Percentiles rank a stretch among this genome's conserved stretches.
Evolutionary conservation across 176 grass and related monocot species (phyloP).

Genomic region (Dactylis glomerata): DNA sequence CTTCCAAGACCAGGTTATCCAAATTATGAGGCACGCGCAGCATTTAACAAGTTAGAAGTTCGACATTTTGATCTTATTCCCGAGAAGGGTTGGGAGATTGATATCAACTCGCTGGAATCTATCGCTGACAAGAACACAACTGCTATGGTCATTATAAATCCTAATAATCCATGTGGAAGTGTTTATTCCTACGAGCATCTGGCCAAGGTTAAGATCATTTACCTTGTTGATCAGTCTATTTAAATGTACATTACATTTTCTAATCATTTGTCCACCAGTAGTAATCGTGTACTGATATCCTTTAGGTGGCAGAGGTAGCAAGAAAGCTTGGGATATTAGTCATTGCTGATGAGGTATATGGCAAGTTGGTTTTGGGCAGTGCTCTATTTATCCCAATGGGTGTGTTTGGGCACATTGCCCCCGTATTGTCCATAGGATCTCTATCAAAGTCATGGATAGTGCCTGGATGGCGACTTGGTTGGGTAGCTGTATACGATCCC

Average conservation of each 20-base stretch:
- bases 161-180: slow-evolving; percentile 65
- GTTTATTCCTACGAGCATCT: slow-evolving; percentile 53
- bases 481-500: slow-evolving; percentile 47
- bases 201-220: slow-evolving; percentile 23
- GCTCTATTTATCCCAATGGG: slow-evolving; percentile 59
- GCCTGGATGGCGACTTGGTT: slow-evolving; percentile 79
- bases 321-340: slow-evolving; percentile 59
- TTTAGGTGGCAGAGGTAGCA: slow-evolving; percentile 53
- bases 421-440: slow-evolving; percentile 47
- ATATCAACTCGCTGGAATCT: slow-evolving; percentile 42
- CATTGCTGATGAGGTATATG: slow-evolving; percentile 72
- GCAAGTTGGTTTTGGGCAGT: slow-evolving; percentile 43
- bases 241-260: background rate
- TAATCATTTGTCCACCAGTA: background rate
- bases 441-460: slow-evolving; percentile 76
- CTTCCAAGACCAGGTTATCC: slow-evolving; percentile 57
- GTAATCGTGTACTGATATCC: background rate
- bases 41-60: slow-evolving; percentile 30
- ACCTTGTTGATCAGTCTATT: background rate
- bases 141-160: slow-evolving; percentile 63
- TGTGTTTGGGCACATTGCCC: slow-evolving; percentile 42
- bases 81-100: slow-evolving; percentile 56
- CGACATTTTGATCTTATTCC: slow-evolving; percentile 48
- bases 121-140: slow-evolving; percentile 65
- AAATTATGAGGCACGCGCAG: slow-evolving; percentile 35